These are phyloP conservation scores for Paecilomyces sp. DNA, from an alignment of 2,329 filamentous ascomycete species.

Conservation along the genomic window DNA sequence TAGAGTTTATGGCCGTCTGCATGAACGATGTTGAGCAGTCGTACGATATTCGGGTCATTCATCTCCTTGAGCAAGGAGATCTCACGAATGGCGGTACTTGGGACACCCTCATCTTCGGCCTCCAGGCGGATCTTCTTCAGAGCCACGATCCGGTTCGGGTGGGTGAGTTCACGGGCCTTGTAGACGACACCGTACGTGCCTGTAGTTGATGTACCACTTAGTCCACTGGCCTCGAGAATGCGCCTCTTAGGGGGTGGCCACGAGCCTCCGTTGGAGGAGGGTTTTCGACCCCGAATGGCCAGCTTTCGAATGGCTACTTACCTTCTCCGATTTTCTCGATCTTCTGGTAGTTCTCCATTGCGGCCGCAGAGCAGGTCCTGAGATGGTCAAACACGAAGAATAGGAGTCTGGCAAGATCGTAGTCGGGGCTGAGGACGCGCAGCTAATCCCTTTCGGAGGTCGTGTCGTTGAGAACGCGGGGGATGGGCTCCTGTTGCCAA, in stretches of 20 bases:
- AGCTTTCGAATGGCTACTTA: constrained; percentile 35
- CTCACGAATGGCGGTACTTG: constrained; percentile 86
- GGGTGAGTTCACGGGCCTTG: constrained; percentile 80
- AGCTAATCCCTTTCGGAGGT: neutral
- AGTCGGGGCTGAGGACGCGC: neutral
- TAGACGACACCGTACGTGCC: constrained; percentile 94
- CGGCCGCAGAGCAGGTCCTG: neutral
- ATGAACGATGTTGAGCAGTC: constrained; percentile 85
- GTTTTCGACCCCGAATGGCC: neutral
- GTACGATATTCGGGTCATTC: constrained; percentile 84
- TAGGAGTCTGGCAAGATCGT: neutral
- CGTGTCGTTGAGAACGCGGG: constrained; percentile 9
- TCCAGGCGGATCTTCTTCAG: constrained; percentile 94
- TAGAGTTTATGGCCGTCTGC: constrained; percentile 93
- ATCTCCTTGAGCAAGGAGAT: constrained; percentile 93
- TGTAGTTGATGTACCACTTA: constrained; percentile 27
- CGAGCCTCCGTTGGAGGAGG: neutral
- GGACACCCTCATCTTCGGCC: constrained; percentile 89
- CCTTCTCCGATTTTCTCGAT: constrained; percentile 95
- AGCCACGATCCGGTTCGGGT: constrained; percentile 78
- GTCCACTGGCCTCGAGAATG: neutral
- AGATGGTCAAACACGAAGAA: neutral
- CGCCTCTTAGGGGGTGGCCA: neutral
- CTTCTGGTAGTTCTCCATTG: constrained; percentile 95
- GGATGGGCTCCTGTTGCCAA: constrained; percentile 14